A percentile compares a stretch with the other conserved stretches of the same genome.
phyloP scores from a whole-genome alignment of 2,329 filamentous ascomycete species.

The Fusarium brevicatenulatum region DNA sequence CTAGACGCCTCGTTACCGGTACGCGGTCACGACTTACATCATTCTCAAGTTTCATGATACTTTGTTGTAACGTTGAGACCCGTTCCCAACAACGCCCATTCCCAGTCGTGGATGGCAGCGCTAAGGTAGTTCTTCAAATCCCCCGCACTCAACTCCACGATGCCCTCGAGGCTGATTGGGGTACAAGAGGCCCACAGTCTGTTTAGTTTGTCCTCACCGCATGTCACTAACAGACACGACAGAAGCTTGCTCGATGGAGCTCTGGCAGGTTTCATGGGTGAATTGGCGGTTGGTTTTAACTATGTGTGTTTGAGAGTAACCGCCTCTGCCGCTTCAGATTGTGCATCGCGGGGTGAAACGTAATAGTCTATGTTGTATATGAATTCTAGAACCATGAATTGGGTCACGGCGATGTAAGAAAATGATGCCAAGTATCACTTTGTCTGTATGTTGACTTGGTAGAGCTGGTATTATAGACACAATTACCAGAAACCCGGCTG shows the following conservation, averaged over 20 bases:
- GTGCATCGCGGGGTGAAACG: slow-evolving; percentile 18
- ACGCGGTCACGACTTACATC: slow-evolving; percentile 19
- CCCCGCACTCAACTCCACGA: slow-evolving; percentile 43
- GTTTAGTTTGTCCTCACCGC: slow-evolving; percentile 35
- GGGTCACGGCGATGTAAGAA: neutral
- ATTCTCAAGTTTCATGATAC: slow-evolving; percentile 18
- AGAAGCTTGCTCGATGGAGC: slow-evolving; percentile 19
- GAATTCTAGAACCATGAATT: slow-evolving; percentile 11
- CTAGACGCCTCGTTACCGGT: neutral
- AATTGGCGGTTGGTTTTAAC: neutral
- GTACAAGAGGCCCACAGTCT: slow-evolving; percentile 6
- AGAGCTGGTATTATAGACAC: neutral
- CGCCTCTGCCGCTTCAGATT: slow-evolving; percentile 15
- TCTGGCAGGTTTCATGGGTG: slow-evolving; percentile 35
- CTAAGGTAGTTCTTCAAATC: slow-evolving; percentile 26
- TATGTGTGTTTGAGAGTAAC: slow-evolving; percentile 2
- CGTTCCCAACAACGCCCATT: slow-evolving; percentile 34
- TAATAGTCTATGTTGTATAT: slow-evolving; percentile 24
- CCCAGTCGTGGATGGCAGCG: slow-evolving; percentile 18
- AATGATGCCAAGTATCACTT: neutral
- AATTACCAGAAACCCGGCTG: slow-evolving; percentile 2
- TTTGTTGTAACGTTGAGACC: slow-evolving; percentile 31
- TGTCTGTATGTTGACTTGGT: neutral
- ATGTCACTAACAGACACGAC: slow-evolving; percentile 34
- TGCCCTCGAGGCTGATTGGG: slow-evolving; percentile 35